Evolutionary conservation across 257 asterid genomes (phyloP).

Genomic region (Echium plantagineum): DNA sequence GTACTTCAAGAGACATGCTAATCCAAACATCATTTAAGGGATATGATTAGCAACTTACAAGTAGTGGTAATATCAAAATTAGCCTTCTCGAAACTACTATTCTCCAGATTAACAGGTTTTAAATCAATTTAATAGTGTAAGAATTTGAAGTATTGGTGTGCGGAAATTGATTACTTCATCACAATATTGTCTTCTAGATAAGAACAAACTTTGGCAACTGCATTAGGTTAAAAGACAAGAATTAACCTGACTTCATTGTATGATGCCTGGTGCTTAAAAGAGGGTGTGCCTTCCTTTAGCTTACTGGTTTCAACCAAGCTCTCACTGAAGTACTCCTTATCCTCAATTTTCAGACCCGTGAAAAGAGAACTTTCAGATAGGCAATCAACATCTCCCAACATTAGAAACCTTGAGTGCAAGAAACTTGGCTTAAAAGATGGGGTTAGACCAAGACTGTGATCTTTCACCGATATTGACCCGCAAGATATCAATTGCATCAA

Average conservation of each 20-base stretch:
- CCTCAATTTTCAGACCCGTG: slow-evolving; percentile 54
- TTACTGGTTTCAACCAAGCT: slow-evolving; percentile 70
- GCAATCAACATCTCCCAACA: slow-evolving; percentile 74
- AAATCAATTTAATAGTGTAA: neutral
- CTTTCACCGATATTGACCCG: slow-evolving; percentile 84
- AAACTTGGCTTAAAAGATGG: slow-evolving; percentile 80
- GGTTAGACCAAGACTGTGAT: slow-evolving; percentile 69
- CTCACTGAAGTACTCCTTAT: slow-evolving; percentile 88
- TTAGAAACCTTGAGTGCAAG: slow-evolving; percentile 57
- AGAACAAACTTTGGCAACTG: neutral
- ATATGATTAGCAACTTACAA: neutral
- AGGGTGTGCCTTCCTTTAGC: slow-evolving; percentile 50
- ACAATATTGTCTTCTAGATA: no score
- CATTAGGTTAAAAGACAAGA: no score
- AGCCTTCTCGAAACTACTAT: neutral
- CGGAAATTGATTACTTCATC: no score
- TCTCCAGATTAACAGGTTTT: neutral
- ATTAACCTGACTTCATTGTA: slow-evolving; percentile 67
- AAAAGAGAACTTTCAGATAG: slow-evolving; percentile 57
- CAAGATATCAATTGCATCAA: slow-evolving; percentile 86
- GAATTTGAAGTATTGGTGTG: neutral
- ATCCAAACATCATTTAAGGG: neutral
- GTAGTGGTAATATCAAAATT: neutral
- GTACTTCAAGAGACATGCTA: no score
- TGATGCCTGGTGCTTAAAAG: slow-evolving; percentile 72